Base-by-base conservation (phyloP, 148 eudicot genomes). In the Rhododendron williamsianum region DNA sequence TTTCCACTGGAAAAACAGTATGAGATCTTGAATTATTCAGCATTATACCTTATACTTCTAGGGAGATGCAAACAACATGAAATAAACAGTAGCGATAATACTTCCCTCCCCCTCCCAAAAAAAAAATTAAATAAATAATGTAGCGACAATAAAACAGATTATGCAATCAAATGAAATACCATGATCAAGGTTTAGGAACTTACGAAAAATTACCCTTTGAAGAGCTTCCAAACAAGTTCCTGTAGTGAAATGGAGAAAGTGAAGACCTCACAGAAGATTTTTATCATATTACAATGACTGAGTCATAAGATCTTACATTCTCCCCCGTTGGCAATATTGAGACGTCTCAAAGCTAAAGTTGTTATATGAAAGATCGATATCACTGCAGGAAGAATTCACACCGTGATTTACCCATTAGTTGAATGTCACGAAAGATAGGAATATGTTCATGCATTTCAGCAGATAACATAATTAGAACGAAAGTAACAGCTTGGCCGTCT, bases 321-420 rank as follows among this genome's bases (percentile, higher is more conserved):
- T 67, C 8, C 46, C 11, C 23, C 10, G 51, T 67, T 81, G 85
- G 67, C 89, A 87, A 56, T 7, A 25, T 60, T 0, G 63, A 76
- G 52, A 25, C 19, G 52, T 11, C 19, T 38, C 86, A 1, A 56
- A 65, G 81, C 21, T 73, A 33, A 87, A 72, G 79, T 85, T 87
- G 85, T 87, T 87, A 84, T 81, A 87, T 49, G 89, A 87, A 43
- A 87, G 69, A 67, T 87, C n/a, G n/a, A n/a, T n/a, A n/a, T n/a
- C 89, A 87, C 89, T 87, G 83, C 41, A 81, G 1, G 45, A 10
- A 87, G 33, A 80, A 48, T 71, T 49, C 35, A 72, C 4, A 52
- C 45, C 21, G 3, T 80, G 45, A 54, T 30, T 52, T 33, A 33
- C 35, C n/a, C 11, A 38, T 16, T 73, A 6, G 9, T 73, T 16